phyloP scores from a whole-genome alignment of 2,329 filamentous ascomycete species.

The Paraphoma sp. region DNA sequence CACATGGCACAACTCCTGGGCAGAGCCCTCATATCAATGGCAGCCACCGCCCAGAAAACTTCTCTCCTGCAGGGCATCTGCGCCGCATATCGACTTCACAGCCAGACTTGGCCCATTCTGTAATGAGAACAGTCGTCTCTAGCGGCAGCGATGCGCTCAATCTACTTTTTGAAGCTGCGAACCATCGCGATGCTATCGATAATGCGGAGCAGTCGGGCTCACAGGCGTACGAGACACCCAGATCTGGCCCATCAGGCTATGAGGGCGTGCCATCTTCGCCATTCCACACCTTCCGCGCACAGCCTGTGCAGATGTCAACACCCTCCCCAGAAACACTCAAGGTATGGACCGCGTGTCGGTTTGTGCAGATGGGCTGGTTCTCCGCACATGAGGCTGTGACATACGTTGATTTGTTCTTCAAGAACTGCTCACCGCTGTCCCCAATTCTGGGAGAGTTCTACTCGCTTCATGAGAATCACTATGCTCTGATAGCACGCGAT shows the following conservation, averaged over 20 bases:
- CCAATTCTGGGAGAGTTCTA: conserved; percentile 60
- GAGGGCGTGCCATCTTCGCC: conserved; percentile 33
- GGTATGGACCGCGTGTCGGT: conserved; percentile 58
- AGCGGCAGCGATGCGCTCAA: conserved; percentile 62
- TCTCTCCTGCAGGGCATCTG: conserved; percentile 38
- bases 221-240: conserved; percentile 47
- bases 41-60: conserved; percentile 32
- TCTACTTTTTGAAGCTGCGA: conserved; percentile 59
- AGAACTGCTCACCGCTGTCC: conserved; percentile 59
- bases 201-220: conserved; percentile 41
- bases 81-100: conserved; percentile 43
- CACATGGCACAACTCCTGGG: conserved; percentile 30
- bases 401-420: conserved; percentile 61
- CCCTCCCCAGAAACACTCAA: conserved; percentile 50
- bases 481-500: conserved; percentile 57
- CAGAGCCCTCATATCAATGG: conserved; percentile 33
- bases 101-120: conserved; percentile 47
- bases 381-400: conserved; percentile 61
- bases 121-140: conserved; percentile 59
- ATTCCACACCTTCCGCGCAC: conserved; percentile 41
- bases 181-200: conserved; percentile 46
- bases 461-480: conserved; percentile 57
- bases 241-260: conserved; percentile 36
- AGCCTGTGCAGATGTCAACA: conserved; percentile 48
- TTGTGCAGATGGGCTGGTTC: conserved; percentile 64